phyloP scores from a whole-genome alignment of 2,329 filamentous ascomycete genomes.

The Sporothrix humicola region DNA sequence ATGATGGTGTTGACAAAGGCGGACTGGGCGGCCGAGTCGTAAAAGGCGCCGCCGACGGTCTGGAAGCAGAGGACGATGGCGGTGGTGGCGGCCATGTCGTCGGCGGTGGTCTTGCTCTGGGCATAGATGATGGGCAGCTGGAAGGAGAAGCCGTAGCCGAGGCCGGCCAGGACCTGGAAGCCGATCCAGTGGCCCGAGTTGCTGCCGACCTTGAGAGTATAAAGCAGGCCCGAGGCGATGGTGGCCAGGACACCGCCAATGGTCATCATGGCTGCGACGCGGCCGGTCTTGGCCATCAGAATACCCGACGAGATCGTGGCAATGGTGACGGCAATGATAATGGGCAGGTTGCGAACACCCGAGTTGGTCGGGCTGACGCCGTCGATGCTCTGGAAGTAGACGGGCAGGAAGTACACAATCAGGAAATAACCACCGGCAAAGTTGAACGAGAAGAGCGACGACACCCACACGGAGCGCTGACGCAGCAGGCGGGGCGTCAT shows the following conservation, averaged over 20 bases:
- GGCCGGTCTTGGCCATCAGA: slow-evolving; percentile 44
- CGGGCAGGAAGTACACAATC: slow-evolving; percentile 41
- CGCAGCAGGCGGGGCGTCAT: slow-evolving; percentile 54
- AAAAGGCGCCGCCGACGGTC: slow-evolving; percentile 56
- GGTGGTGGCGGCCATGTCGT: slow-evolving; percentile 50
- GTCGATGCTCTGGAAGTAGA: slow-evolving; percentile 30
- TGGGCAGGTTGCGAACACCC: slow-evolving; percentile 51
- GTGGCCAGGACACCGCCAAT: slow-evolving; percentile 44
- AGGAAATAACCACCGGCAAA: slow-evolving; percentile 53
- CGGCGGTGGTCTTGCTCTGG: slow-evolving; percentile 43
- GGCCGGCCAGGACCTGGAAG: slow-evolving; percentile 55
- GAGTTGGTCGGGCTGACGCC: slow-evolving; percentile 46
- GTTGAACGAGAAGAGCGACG: slow-evolving; percentile 51
- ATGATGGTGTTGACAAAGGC: slow-evolving; percentile 49
- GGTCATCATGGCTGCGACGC: slow-evolving; percentile 47
- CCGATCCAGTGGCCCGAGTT: slow-evolving; percentile 51
- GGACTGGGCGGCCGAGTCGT: slow-evolving; percentile 52
- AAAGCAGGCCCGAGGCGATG: slow-evolving; percentile 48
- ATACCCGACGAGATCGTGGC: slow-evolving; percentile 45
- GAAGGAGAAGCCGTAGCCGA: slow-evolving; percentile 52
- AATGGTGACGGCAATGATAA: slow-evolving; percentile 48
- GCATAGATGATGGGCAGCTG: slow-evolving; percentile 54
- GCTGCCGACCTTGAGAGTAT: slow-evolving; percentile 47
- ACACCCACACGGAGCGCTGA: slow-evolving; percentile 52
- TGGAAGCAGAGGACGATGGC: slow-evolving; percentile 51